A percentile compares a stretch with the other conserved stretches of the same genome.
Conservation (phyloP, 2,329 filamentous ascomycete genomes). For the Calycina herbarum region DNA sequence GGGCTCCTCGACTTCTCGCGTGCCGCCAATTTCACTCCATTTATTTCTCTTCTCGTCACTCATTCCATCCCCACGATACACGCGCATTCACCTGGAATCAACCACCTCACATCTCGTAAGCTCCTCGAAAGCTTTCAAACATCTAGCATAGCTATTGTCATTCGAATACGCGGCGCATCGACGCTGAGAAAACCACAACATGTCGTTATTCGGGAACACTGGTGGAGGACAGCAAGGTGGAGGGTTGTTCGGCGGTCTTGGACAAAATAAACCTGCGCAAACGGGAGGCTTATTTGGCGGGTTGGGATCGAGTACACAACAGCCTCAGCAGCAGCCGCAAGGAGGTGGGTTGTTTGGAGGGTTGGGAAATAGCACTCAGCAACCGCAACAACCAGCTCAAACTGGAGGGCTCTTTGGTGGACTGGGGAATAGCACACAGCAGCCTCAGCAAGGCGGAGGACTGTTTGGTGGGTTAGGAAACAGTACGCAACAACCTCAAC, state of each 20-base stretch:
- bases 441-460: slow-evolving; percentile 20
- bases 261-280: slow-evolving; percentile 35
- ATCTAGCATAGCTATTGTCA: not conserved
- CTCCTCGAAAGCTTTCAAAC: not conserved
- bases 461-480: slow-evolving; percentile 22
- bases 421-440: slow-evolving; percentile 22
- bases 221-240: slow-evolving; percentile 13
- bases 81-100: not conserved
- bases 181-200: not conserved
- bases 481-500: slow-evolving; percentile 27
- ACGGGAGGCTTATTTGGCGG: slow-evolving; percentile 24
- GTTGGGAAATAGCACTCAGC: slow-evolving; percentile 34
- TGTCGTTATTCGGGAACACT: slow-evolving; percentile 24
- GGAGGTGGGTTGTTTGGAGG: slow-evolving; percentile 43
- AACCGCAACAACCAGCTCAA: slow-evolving; percentile 28
- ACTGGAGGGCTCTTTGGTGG: slow-evolving; percentile 27
- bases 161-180: slow-evolving; percentile 6
- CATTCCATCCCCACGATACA: not conserved
- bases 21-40: not conserved
- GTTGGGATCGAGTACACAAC: slow-evolving; percentile 24
- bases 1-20: not conserved
- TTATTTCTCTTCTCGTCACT: not conserved
- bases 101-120: not conserved
- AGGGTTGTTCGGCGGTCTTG: slow-evolving; percentile 12
- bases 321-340: slow-evolving; percentile 17